Evolutionary conservation across 192 early-diverging fungal genomes (phyloP).

Genomic region (Gamsiella multidivaricata): DNA sequence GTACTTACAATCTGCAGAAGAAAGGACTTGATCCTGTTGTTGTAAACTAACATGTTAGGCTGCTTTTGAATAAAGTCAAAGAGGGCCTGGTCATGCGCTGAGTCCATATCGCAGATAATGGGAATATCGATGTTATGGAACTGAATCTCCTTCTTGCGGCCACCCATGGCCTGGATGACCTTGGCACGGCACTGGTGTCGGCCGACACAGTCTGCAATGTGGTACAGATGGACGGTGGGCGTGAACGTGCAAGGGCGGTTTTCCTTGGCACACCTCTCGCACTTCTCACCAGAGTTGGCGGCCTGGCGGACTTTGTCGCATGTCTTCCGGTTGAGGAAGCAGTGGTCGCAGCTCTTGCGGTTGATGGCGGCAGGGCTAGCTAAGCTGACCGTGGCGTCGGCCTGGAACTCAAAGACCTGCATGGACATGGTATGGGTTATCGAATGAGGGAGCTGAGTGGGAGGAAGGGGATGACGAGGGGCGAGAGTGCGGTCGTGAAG

Average conservation of each 20-base stretch:
- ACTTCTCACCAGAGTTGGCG: slow-evolving; percentile 41
- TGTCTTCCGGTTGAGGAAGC: slow-evolving; percentile 50
- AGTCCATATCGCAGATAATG: slow-evolving; percentile 50
- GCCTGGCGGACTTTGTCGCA: slow-evolving; percentile 50
- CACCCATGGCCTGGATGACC: slow-evolving; percentile 55
- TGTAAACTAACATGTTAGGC: slow-evolving; percentile 47
- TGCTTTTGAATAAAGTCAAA: slow-evolving; percentile 52
- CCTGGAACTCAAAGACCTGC: slow-evolving; percentile 54
- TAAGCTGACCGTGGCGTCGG: slow-evolving; percentile 45
- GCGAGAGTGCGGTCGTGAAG: too few relatives aligned
- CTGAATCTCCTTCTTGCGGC: slow-evolving; percentile 45
- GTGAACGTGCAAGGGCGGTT: slow-evolving; percentile 53
- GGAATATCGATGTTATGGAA: slow-evolving; percentile 53
- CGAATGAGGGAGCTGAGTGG: not conserved
- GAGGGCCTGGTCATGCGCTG: slow-evolving; percentile 18
- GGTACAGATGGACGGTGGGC: slow-evolving; percentile 50
- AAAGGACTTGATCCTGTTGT: slow-evolving; percentile 54
- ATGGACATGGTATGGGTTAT: slow-evolving; percentile 14
- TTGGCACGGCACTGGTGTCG: slow-evolving; percentile 54
- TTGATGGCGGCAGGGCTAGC: slow-evolving; percentile 47
- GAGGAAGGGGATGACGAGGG: not conserved
- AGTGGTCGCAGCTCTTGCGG: slow-evolving; percentile 50
- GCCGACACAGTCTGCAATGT: slow-evolving; percentile 52
- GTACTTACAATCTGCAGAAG: slow-evolving; percentile 44
- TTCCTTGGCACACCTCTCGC: slow-evolving; percentile 50